These are phyloP conservation scores for Plectosphaerella sp. DNA, from an alignment of 2,329 filamentous ascomycete genomes.

Conservation along the genomic window DNA sequence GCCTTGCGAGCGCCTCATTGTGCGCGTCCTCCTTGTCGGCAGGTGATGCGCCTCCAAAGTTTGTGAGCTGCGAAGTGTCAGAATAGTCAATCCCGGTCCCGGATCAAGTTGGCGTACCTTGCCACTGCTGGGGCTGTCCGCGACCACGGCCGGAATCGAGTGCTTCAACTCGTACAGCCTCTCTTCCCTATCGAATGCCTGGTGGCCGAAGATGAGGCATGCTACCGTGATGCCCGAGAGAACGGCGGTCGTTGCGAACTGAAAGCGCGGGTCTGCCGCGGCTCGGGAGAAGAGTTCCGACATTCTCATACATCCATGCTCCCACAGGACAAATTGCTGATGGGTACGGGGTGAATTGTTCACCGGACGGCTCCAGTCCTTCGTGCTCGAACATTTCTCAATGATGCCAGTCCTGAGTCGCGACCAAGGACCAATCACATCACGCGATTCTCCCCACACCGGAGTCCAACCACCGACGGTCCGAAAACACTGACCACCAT, in stretches of 20 bases:
- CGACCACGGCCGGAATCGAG: slow-evolving; percentile 46
- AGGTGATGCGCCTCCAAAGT: slow-evolving; percentile 50
- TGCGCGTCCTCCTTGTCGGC: slow-evolving; percentile 58
- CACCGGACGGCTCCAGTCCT: neutral
- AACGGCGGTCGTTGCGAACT: slow-evolving; percentile 68
- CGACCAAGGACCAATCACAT: neutral
- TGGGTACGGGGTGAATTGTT: too few relatives aligned
- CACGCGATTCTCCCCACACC: neutral
- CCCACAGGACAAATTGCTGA: neutral
- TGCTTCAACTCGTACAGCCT: slow-evolving; percentile 53
- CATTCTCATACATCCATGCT: slow-evolving; percentile 23
- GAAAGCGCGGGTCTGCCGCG: slow-evolving; percentile 43
- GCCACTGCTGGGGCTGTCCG: slow-evolving; percentile 19
- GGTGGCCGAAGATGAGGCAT: slow-evolving; percentile 57
- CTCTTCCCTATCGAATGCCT: slow-evolving; percentile 51
- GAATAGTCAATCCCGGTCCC: neutral
- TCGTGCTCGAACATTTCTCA: neutral
- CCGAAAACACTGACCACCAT: neutral
- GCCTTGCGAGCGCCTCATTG: slow-evolving; percentile 52
- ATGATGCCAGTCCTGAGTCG: neutral
- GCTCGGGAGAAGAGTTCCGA: slow-evolving; percentile 39
- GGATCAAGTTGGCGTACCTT: slow-evolving; percentile 16
- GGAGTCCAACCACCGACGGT: neutral
- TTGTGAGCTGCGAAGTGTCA: slow-evolving; percentile 47
- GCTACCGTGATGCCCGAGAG: slow-evolving; percentile 58